Conservation (phyloP, 73 alveolate species). For the Symbiodinium natans region DNA sequence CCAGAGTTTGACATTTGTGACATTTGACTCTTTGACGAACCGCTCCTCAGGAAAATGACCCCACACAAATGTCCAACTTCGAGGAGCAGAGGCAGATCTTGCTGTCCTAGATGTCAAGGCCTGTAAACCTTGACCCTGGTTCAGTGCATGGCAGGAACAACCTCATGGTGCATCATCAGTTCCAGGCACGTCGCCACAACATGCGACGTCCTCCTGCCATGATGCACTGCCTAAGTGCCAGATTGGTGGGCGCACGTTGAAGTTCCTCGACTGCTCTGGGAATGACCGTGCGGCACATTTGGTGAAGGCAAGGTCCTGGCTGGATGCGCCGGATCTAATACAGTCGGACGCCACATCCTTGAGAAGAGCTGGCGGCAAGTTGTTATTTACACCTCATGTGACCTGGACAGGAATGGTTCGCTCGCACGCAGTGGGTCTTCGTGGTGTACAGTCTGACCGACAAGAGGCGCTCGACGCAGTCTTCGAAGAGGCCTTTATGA, state of each 20-base stretch:
- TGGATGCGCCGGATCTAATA: not conserved
- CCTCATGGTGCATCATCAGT: conserved; percentile 74
- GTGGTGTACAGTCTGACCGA: conserved; percentile 73
- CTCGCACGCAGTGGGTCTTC: conserved; percentile 88
- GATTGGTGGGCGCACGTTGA: conserved; percentile 39
- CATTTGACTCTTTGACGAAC: not conserved
- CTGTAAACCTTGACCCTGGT: not conserved
- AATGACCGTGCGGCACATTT: conserved; percentile 73
- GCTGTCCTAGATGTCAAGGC: not conserved
- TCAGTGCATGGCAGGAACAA: conserved; percentile 19
- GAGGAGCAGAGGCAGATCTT: conserved; percentile 52
- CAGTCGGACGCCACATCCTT: not conserved
- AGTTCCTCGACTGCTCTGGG: conserved; percentile 93
- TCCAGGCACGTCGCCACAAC: conserved; percentile 22
- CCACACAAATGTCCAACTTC: conserved; percentile 29
- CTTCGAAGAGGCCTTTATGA: not conserved
- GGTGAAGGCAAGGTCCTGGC: conserved; percentile 50
- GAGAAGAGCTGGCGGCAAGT: too few relatives aligned
- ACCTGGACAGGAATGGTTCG: conserved; percentile 70
- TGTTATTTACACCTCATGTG: too few relatives aligned
- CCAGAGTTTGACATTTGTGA: not conserved
- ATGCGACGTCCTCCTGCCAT: not conserved
- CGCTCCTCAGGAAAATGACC: conserved; percentile 32
- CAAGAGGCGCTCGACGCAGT: conserved; percentile 13
- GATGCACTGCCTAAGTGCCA: not conserved